Evolutionary conservation across 176 grass and related monocot species (phyloP), one percentile per base, ranked within the genome.

Genomic region (Hyparrhenia diplandra): DNA sequence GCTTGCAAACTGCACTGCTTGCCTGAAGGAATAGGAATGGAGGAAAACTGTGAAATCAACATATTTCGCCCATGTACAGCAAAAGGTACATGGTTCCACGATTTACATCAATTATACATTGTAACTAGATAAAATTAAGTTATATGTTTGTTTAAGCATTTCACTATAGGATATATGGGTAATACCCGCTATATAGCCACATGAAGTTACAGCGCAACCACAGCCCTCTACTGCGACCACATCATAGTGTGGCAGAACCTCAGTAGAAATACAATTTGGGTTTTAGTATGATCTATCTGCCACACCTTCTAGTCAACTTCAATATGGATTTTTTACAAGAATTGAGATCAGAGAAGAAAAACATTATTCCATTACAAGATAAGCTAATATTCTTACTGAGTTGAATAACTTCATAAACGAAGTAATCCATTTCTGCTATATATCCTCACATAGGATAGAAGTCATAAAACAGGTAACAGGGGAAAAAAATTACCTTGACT

Each of bases 401-500:
- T 64, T 65, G 45, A 45, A 43, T 64, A 64, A 57, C 14, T 65
- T 6, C 43, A 10, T 77, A 55, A 37, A 77, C 18, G 4, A 10
- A 31, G 46, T 4, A 82, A n/a, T 6, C 11, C 4, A 14, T 3
- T 7, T 37, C 20, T 7, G 1, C 25, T 60, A 70, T 43, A 81
- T 51, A 68, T 75, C 47, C n/a, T 59, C 45, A 66, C 59, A 88
- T 13, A 72, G 28, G 25, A 39, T 66, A 73, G 31, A 75, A 57
- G 31, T 59, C 31, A 75, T 66, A 14, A 41, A 80, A 85, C 43
- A 71, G 34, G 85, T 52, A 75, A 63, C 3, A 57, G 18, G 4
- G 17, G 6, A 18, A 20, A 35, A 68, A 80, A 40, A 64, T 86
- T 93, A 98, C 96, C 96, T 99, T 99, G 61, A 99, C 93, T 91